Conservation (phyloP, 192 early-diverging fungal genomes). For the Tieghemiomyces parasiticus region DNA sequence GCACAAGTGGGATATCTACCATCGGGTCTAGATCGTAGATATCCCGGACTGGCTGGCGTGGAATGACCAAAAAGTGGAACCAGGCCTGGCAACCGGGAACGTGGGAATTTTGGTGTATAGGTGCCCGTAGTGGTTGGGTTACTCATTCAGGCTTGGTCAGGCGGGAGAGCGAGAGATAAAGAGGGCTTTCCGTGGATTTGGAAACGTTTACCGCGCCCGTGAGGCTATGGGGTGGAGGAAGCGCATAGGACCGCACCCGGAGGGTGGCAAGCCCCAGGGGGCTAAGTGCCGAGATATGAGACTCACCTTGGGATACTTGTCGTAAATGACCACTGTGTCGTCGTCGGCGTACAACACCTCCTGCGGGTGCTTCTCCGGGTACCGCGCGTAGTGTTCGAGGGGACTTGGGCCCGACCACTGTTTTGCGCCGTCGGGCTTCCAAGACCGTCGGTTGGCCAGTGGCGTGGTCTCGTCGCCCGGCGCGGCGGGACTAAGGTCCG, state of each 20-base stretch:
- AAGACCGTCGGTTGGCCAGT: too few relatives aligned
- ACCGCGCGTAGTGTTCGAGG: not conserved
- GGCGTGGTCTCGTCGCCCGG: too few relatives aligned
- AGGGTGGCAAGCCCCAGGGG: not conserved
- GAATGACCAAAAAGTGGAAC: not conserved
- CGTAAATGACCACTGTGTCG: not conserved
- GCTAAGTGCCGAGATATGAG: not conserved
- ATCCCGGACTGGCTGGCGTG: not conserved
- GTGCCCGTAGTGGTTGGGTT: not conserved
- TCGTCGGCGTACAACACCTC: not conserved
- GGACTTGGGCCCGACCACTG: not conserved
- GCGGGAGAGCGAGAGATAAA: not conserved
- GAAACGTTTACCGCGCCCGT: not conserved
- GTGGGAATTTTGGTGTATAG: not conserved
- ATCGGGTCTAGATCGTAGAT: not conserved
- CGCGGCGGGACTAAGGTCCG: too few relatives aligned
- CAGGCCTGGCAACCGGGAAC: not conserved
- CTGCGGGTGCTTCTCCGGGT: not conserved
- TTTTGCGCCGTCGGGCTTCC: too few relatives aligned
- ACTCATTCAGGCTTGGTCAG: not conserved
- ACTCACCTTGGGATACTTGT: constrained; percentile 8
- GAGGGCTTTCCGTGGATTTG: not conserved
- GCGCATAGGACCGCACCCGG: not conserved
- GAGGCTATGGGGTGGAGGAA: not conserved
- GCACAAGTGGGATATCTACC: not conserved